Percentiles rank a stretch among this genome's conserved stretches.
Evolutionary conservation across 2,329 filamentous ascomycete genomes (phyloP).

Genomic region (Diaporthe australafricana): DNA sequence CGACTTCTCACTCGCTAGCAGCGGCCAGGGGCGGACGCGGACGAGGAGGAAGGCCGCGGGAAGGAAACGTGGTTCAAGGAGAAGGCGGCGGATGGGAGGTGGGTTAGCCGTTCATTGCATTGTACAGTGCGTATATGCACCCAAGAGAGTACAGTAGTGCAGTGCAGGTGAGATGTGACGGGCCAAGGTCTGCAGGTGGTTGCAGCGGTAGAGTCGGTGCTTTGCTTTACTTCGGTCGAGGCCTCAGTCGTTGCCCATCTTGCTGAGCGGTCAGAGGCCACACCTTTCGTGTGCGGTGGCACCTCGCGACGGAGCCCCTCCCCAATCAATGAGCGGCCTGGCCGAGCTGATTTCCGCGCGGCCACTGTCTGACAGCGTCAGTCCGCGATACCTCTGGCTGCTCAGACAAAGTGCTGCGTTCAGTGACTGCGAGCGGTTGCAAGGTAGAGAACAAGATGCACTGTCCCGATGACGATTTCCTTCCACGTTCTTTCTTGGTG

Average conservation of each 20-base stretch:
- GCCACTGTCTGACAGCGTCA: slow-evolving; percentile 36
- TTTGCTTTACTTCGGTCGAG: slow-evolving; percentile 4
- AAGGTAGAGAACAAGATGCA: not conserved
- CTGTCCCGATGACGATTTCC: not conserved
- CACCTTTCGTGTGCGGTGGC: slow-evolving; percentile 35
- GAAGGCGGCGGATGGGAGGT: slow-evolving; percentile 18
- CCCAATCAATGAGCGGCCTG: slow-evolving; percentile 34
- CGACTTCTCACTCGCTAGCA: slow-evolving; percentile 34
- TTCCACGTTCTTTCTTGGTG: slow-evolving; percentile 8
- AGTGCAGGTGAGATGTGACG: slow-evolving; percentile 36
- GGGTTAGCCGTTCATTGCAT: slow-evolving; percentile 30
- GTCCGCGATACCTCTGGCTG: slow-evolving; percentile 11
- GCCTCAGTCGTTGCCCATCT: slow-evolving; percentile 26
- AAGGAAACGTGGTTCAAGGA: slow-evolving; percentile 16
- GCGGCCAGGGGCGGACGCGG: slow-evolving; percentile 19
- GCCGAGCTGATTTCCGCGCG: slow-evolving; percentile 34
- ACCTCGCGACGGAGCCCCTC: slow-evolving; percentile 30
- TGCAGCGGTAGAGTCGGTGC: not conserved
- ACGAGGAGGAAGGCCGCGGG: slow-evolving; percentile 23
- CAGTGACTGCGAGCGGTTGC: not conserved
- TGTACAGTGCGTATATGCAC: slow-evolving; percentile 31
- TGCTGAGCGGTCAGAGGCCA: slow-evolving; percentile 36
- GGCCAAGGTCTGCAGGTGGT: slow-evolving; percentile 31
- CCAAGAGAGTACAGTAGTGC: slow-evolving; percentile 21
- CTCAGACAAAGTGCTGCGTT: slow-evolving; percentile 3